Percentiles rank a stretch among this genome's conserved stretches.
Evolutionary conservation across 225 moss, liverwort and hornwort genomes (phyloP).

Genomic region (Takakia lepidozioides): DNA sequence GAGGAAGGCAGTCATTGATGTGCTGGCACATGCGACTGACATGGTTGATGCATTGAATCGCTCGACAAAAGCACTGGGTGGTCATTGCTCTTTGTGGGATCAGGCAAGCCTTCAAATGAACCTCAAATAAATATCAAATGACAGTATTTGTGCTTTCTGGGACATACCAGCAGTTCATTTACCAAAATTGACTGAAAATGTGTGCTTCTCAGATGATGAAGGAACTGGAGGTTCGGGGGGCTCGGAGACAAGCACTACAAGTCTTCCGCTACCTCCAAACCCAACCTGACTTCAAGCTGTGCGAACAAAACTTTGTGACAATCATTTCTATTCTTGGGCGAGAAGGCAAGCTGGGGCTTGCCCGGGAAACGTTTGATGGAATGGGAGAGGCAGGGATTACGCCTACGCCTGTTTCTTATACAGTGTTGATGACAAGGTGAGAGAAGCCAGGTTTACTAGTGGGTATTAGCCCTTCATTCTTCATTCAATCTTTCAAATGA

Average conservation of each 20-base stretch:
- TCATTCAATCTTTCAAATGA: neutral
- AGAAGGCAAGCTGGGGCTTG: conserved; percentile 80
- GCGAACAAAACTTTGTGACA: conserved; percentile 72
- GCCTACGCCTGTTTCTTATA: conserved; percentile 61
- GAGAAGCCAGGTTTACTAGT: too few species aligned
- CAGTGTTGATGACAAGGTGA: conserved; percentile 77
- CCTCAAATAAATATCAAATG: neutral
- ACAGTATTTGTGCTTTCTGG: neutral
- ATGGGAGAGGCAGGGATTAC: conserved; percentile 36
- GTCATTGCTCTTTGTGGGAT: conserved; percentile 67
- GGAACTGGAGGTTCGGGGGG: conserved; percentile 81
- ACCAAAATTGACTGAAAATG: conserved; percentile 10
- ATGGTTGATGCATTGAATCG: conserved; percentile 45
- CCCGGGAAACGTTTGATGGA: conserved; percentile 69
- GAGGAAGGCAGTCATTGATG: conserved; percentile 78
- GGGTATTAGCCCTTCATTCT: too few species aligned
- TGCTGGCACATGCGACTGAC: conserved; percentile 54
- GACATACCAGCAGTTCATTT: neutral
- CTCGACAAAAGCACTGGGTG: conserved; percentile 41
- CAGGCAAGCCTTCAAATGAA: conserved; percentile 40
- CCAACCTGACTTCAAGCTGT: conserved; percentile 31
- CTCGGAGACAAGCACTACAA: conserved; percentile 80
- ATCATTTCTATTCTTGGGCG: conserved; percentile 84
- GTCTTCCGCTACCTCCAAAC: conserved; percentile 66
- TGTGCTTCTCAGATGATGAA: conserved; percentile 71